Percentiles rank a stretch among this genome's conserved stretches.
phyloP scores from a whole-genome alignment of 1,284 basidiomycete species.

The Fistulinella cinereoalba region DNA sequence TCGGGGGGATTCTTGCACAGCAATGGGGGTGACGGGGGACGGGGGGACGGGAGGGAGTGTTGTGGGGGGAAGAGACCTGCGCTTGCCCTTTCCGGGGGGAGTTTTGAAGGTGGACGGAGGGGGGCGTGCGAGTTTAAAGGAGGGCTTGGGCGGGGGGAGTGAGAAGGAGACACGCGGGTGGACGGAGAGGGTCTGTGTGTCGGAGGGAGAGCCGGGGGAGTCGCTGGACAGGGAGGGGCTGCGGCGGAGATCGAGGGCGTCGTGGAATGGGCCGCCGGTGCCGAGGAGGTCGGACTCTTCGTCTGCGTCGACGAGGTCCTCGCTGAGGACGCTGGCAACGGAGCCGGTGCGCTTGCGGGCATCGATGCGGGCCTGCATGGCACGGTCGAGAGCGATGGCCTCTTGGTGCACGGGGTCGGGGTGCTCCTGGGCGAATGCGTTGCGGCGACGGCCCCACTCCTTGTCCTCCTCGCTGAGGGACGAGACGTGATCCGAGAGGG shows the following conservation, averaged over 20 bases:
- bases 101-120: constrained; percentile 48
- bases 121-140: constrained; percentile 48
- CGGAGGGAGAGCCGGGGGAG: constrained; percentile 32
- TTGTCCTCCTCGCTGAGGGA: constrained; percentile 66
- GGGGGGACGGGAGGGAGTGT: constrained; percentile 68
- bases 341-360: constrained; percentile 74
- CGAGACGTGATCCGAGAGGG: constrained; percentile 51
- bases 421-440: constrained; percentile 47
- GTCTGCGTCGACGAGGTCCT: constrained; percentile 77
- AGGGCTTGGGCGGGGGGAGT: constrained; percentile 39
- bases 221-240: constrained; percentile 35
- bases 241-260: constrained; percentile 35
- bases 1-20: constrained; percentile 34
- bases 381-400: constrained; percentile 72
- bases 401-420: constrained; percentile 64
- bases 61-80: constrained; percentile 56
- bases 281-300: constrained; percentile 70
- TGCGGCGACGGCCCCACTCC: constrained; percentile 77
- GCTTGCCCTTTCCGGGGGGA: constrained; percentile 49
- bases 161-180: constrained; percentile 4
- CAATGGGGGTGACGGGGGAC: constrained; percentile 54
- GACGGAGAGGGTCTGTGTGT: constrained; percentile 14
- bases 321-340: constrained; percentile 69
- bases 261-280: constrained; percentile 65
- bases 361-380: constrained; percentile 76